Conservation (phyloP, 768 basidiomycete species). For the Kwoniella mangroviensis region DNA sequence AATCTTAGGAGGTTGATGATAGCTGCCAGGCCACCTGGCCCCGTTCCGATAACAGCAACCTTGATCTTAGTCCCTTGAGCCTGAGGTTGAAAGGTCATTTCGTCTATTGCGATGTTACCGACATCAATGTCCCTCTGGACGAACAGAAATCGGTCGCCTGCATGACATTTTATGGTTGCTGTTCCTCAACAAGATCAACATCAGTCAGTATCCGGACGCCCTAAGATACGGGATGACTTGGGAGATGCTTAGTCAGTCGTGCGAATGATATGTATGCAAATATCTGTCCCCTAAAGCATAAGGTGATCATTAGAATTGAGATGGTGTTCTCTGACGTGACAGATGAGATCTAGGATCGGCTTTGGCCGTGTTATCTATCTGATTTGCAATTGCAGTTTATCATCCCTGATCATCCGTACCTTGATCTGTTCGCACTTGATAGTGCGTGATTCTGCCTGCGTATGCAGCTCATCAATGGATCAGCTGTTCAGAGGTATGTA, state of each 20-base stretch:
- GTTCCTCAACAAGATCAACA: no score
- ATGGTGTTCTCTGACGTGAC: not conserved
- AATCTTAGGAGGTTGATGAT: slow-evolving; percentile 30
- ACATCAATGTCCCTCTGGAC: no score
- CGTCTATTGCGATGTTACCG: not conserved
- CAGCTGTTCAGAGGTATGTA: no score
- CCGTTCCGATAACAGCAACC: slow-evolving; percentile 45
- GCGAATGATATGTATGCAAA: no score
- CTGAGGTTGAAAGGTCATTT: not conserved
- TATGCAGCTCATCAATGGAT: no score
- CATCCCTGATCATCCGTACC: not conserved
- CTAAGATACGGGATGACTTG: no score
- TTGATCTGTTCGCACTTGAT: not conserved
- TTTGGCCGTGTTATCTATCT: not conserved
- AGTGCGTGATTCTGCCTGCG: not conserved
- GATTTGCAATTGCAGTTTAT: not conserved
- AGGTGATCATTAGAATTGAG: no score
- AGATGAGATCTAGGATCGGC: not conserved
- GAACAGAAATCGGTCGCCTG: no score
- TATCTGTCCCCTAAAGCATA: no score
- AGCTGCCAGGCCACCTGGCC: slow-evolving; percentile 41
- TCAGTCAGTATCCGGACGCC: no score
- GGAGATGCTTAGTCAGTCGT: no score
- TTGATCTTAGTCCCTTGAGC: not conserved
- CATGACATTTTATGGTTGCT: no score